Conservation (phyloP, 2,329 filamentous ascomycete genomes). For the Trichoderma endophyticum region DNA sequence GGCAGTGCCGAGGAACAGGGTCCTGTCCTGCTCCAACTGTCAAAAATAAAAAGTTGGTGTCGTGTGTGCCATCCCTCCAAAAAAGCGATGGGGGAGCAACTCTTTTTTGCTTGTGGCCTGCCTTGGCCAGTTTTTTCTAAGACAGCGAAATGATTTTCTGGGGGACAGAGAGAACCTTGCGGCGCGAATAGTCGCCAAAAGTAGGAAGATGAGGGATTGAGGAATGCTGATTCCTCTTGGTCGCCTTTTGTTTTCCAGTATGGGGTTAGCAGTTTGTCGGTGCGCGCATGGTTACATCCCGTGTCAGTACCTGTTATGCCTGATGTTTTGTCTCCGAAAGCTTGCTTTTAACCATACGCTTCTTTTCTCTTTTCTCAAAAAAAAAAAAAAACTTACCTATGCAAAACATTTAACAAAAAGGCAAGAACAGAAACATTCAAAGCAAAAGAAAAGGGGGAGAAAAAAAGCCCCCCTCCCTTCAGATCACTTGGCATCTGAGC, state of each 20-base stretch:
- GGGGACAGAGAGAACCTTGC: neutral
- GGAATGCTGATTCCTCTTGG: neutral
- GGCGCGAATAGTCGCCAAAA: neutral
- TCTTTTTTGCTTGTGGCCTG: neutral
- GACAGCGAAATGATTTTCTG: neutral
- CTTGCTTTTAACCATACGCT: neutral
- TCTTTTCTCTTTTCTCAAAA: neutral
- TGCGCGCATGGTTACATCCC: neutral
- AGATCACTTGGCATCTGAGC: neutral
- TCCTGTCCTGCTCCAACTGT: neutral
- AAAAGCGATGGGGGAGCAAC: neutral
- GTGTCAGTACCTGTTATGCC: neutral
- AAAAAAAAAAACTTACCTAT: neutral
- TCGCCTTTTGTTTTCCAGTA: neutral
- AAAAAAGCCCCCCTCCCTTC: neutral
- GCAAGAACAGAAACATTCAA: neutral
- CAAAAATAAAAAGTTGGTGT: neutral
- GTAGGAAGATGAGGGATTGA: neutral
- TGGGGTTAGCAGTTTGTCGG: neutral
- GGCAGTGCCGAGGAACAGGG: neutral
- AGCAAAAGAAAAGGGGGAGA: neutral
- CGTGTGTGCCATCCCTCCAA: neutral
- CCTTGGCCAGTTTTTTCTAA: neutral
- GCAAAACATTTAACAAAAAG: neutral
- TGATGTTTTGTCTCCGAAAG: neutral